Evolutionary conservation across 192 early-diverging fungal species (phyloP).

Genomic region (Rhizoclosmatium sp.): DNA sequence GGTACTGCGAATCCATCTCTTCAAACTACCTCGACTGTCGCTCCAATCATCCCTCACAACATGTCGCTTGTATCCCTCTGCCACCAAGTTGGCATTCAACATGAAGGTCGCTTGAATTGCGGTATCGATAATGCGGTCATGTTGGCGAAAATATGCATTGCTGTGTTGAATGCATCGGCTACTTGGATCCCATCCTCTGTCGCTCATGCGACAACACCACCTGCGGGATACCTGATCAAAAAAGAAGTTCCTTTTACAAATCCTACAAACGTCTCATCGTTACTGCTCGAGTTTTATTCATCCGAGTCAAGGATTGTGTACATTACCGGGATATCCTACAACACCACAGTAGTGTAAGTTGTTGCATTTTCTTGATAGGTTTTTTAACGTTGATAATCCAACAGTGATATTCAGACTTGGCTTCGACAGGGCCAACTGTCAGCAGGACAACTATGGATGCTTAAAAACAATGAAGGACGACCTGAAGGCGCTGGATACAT

Average conservation of each 20-base stretch:
- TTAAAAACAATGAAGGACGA: slow-evolving; percentile 61
- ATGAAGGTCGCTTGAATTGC: slow-evolving; percentile 56
- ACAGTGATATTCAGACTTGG: slow-evolving; percentile 66
- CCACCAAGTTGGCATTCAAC: slow-evolving; percentile 57
- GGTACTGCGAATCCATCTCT: background rate
- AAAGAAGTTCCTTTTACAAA: slow-evolving; percentile 63
- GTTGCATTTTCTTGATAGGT: background rate
- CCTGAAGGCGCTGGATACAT: slow-evolving; percentile 72
- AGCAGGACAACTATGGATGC: slow-evolving; percentile 69
- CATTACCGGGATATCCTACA: slow-evolving; percentile 68
- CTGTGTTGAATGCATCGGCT: slow-evolving; percentile 20
- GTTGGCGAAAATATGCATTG: slow-evolving; percentile 61
- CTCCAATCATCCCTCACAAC: slow-evolving; percentile 20
- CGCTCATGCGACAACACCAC: slow-evolving; percentile 18
- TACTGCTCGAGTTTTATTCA: slow-evolving; percentile 69
- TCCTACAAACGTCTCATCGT: slow-evolving; percentile 70
- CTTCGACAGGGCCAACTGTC: slow-evolving; percentile 61
- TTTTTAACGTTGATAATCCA: slow-evolving; percentile 16
- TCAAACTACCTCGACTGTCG: background rate
- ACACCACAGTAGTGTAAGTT: slow-evolving; percentile 60
- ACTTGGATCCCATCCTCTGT: background rate
- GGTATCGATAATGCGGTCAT: slow-evolving; percentile 70
- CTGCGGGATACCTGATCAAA: slow-evolving; percentile 56
- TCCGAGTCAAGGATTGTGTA: slow-evolving; percentile 70
- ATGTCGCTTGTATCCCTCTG: slow-evolving; percentile 69